A percentile compares a stretch with the other conserved stretches of the same genome.
phyloP scores from a whole-genome alignment of 1,284 basidiomycete species.

The Ganoderma multipileum region DNA sequence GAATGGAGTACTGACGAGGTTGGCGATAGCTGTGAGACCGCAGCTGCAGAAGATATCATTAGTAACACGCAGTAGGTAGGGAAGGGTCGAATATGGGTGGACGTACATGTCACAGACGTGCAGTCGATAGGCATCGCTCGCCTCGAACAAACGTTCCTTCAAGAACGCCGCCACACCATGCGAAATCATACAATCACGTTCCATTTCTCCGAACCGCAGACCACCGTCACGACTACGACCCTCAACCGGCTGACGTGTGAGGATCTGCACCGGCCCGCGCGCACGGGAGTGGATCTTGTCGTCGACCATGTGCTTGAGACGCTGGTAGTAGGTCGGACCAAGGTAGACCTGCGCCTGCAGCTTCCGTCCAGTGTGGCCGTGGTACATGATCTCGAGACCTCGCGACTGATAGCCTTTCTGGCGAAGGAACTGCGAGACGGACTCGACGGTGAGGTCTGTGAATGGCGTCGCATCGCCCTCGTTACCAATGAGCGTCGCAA shows the following conservation, averaged over 20 bases:
- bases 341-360: slow-evolving; percentile 98
- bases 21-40: slow-evolving; percentile 94
- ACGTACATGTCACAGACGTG: slow-evolving; percentile 95
- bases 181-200: slow-evolving; percentile 99
- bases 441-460: slow-evolving; percentile 97
- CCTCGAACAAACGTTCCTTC: slow-evolving; percentile 93
- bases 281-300: slow-evolving; percentile 99
- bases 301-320: slow-evolving; percentile 99
- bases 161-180: slow-evolving; percentile 99
- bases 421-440: slow-evolving; percentile 84
- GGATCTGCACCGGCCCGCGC: slow-evolving; percentile 95
- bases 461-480: slow-evolving; percentile 99
- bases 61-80: slow-evolving; percentile 13
- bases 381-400: slow-evolving; percentile 98
- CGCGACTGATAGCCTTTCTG: slow-evolving; percentile 94
- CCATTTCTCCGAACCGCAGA: slow-evolving; percentile 99
- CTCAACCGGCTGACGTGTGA: slow-evolving; percentile 99
- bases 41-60: slow-evolving; percentile 59
- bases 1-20: slow-evolving; percentile 64
- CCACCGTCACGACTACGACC: slow-evolving; percentile 99
- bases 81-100: neutral
- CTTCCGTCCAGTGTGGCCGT: slow-evolving; percentile 97
- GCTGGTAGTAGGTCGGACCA: slow-evolving; percentile 99
- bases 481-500: slow-evolving; percentile 94
- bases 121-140: slow-evolving; percentile 93